Conservation (phyloP, 305 asterid species). For the Solanum hybrid region DNA sequence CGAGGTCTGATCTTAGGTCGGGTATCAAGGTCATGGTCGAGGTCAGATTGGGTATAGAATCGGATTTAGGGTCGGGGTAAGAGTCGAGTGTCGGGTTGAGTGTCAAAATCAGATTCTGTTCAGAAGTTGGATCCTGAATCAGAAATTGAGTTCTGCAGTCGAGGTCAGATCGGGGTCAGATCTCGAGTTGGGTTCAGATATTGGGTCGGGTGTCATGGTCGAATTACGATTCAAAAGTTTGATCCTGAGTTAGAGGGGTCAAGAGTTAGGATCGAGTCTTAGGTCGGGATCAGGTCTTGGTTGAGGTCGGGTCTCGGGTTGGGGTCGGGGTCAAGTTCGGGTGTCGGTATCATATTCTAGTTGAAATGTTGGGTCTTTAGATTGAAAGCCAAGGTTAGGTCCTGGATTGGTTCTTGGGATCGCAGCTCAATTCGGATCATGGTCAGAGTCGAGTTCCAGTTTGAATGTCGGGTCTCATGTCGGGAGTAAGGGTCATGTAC, state of each 20-base stretch:
- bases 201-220: neutral
- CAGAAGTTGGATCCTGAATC: neutral
- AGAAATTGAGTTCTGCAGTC: neutral
- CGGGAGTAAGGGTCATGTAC: neutral
- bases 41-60: too few species aligned
- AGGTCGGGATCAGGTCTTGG: neutral
- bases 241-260: neutral
- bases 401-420: neutral
- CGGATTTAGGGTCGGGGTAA: too few species aligned
- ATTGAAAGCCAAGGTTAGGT: neutral
- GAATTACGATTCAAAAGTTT: too few species aligned
- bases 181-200: too few species aligned
- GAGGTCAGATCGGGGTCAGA: too few species aligned
- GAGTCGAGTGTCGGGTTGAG: too few species aligned
- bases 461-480: neutral
- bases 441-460: neutral
- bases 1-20: too few species aligned
- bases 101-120: too few species aligned
- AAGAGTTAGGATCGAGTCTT: neutral
- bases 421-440: neutral
- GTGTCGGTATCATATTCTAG: neutral
- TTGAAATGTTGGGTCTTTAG: neutral
- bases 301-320: neutral
- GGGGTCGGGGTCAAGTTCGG: neutral
- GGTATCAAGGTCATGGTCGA: too few species aligned